Evolutionary conservation across 352 stramenopile genomes (phyloP), one percentile per base, ranked within the genome.

Genomic region (Phytophthora sojae): DNA sequence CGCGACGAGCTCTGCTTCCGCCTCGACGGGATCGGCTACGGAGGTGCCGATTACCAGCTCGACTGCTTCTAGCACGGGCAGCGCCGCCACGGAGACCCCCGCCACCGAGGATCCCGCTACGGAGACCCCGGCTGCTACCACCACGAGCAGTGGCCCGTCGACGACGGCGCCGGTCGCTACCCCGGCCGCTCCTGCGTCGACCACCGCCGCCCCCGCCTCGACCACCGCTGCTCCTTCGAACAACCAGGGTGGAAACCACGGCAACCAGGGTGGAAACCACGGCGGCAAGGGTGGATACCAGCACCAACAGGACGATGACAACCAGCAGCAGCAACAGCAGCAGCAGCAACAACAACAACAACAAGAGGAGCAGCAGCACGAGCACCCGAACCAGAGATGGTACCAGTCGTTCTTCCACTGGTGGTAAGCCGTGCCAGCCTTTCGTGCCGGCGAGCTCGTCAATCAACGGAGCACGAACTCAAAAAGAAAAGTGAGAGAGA

Each of bases 21-120:
- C 32, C 37, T 58, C 49, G 30, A 21, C 60, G 8, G 60, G 49
- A 9, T 59, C 59, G 19, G 39, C 39, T 14, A 47, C 39, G n/a
- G 58, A 61, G 42, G 59, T 35, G 12, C 60, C 60, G 26, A 4
- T 21, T 8, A 60, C 45, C n/a, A 50, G 49, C 6, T 59, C 61
- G 39, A 66, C 54, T 21, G 55, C 61, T 63, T 60, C 67, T 14
- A 66, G 8, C 32, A 35, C 61, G 9, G 55, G 55, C 21, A 69
- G 57, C 15, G 50, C 21, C 4, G 35, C 19, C 32, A 66, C 59
- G 8, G 26, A 57, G 51, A 30, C 53, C 19, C 50, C 50, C 6
- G 37, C 56, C 6, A 54, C 37, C 32, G 32, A 39, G 32, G 7
- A 4, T 7, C 32, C 19, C 6, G 30, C 29, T 3, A 54, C 37